Evolutionary conservation across 768 basidiomycete genomes (phyloP), one percentile per base, ranked within the genome.

Genomic region (Termitomyces sp.): DNA sequence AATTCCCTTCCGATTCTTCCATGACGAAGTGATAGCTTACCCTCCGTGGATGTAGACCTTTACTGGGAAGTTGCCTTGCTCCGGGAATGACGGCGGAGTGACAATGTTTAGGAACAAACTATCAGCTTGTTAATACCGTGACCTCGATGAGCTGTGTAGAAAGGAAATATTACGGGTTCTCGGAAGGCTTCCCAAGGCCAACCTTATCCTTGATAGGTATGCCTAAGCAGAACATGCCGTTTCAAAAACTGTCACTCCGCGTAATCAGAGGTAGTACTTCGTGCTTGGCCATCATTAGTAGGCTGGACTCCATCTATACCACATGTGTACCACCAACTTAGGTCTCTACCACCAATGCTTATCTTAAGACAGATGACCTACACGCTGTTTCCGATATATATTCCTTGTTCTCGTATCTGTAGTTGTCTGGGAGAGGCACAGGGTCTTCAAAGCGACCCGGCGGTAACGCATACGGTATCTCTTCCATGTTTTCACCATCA

Each of bases 11-110:
- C 8, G 15, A n/a, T 12, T 41, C 20, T 27, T 3, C n/a, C 1
- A 11, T 22, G 9, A 24, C 11, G 9, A 55, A n/a, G 18, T 34
- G 0, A 8, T 7, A n/a, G 11, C 13, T 55, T 33, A 87, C 87
- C 88, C 88, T 69, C 89, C 89, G 58, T 92, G 89, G 33, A 91
- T 85, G 71, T 89, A 91, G 3, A 91, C 79, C 58, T 80, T 86
- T 55, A 91, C 88, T 1, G 88, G 85, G 60, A 86, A 82, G 15
- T 69, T 67, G 27, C 68, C 73, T 55, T 72, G 72, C 15, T 67
- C 66, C 49, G 77, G 75, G 71, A 73, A 76, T 4, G 80, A 79
- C 6, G 84, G 85, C 20, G 86, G 90, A 30, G 75, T 70, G 36
- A 82, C 80, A 48, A 89, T 82, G 67, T 90, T 89, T 39, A 88